Evolutionary conservation across 1,284 basidiomycete genomes (phyloP), one percentile per base, ranked within the genome.

Genomic region (Lignosus rhinocerotis): DNA sequence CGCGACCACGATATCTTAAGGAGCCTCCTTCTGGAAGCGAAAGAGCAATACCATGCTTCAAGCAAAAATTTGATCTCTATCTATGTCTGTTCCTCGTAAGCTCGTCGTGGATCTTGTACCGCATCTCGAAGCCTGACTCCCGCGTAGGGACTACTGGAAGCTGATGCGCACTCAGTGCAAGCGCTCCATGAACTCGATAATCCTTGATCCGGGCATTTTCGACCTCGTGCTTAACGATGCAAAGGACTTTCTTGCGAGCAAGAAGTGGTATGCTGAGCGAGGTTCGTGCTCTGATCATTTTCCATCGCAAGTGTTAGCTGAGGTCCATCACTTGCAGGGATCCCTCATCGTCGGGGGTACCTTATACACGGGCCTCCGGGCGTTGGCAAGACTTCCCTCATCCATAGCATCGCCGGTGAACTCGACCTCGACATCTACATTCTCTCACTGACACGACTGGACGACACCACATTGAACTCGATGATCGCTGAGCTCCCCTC

Each of bases 391-490:
- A 89, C 89, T 0, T 88, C 85, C 32, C 76, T 88, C 66, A 85
- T 93, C 55, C 87, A 90, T 63, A 83, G 85, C 38, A 73, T 94
- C 11, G 92, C 91, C 0, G 88, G 89, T 16, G 88, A 90, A 70
- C 80, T 93, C 36, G 81, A 80, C 2, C 75, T 93, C 30, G 81
- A 90, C 65, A 82, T 93, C 46, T 92, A 89, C 70, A 82, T 90
- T 48, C 72, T 93, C 42, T 87, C 88, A 1, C 80, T 93, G 12
- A 70, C 75, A 8, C 84, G 84, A 6, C 71, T 94, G 54, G 88
- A 92, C 68, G 92, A 94, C 68, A 76, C 77, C 2, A 69, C 73
- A 10, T 79, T 93, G 31, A 78, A 76, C 41, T 76, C 83, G 32
- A 75, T 92, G 43, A 83, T 92, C 55, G 79, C 82, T 9, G 77